phyloP scores from a whole-genome alignment of 2,329 filamentous ascomycete genomes.

The Hypoxylon sp. region DNA sequence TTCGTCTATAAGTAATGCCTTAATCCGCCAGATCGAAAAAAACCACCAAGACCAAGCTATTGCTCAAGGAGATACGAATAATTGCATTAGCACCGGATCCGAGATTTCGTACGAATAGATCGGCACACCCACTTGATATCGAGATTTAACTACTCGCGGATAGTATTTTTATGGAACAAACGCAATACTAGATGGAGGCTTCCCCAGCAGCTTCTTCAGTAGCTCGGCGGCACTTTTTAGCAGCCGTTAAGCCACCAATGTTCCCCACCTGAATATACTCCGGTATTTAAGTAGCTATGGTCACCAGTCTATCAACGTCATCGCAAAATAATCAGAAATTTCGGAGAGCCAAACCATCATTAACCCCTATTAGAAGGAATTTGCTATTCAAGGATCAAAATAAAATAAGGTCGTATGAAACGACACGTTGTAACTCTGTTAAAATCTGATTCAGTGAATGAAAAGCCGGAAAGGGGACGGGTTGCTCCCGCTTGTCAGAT shows the following conservation, averaged over 20 bases:
- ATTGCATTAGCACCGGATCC: slow-evolving; percentile 1
- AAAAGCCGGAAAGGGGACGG: slow-evolving; percentile 20
- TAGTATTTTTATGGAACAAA: slow-evolving; percentile 1
- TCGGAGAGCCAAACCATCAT: background rate
- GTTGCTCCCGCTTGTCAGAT: slow-evolving; percentile 17
- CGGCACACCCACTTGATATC: background rate
- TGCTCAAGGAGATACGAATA: background rate
- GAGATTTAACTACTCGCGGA: slow-evolving; percentile 1
- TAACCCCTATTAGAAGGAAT: slow-evolving; percentile 8
- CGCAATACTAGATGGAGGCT: background rate
- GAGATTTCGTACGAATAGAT: slow-evolving; percentile 5
- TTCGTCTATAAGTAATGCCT: background rate
- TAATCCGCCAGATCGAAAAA: background rate
- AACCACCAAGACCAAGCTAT: background rate
- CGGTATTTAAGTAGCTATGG: slow-evolving; percentile 3
- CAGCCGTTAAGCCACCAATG: background rate
- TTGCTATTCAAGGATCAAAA: background rate
- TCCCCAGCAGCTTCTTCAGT: background rate
- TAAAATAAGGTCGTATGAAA: background rate
- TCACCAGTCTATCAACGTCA: slow-evolving; percentile 9
- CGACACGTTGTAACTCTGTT: background rate
- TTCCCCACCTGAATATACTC: slow-evolving; percentile 5
- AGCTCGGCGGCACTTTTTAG: slow-evolving; percentile 2
- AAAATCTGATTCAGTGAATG: slow-evolving; percentile 6
- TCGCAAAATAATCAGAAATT: background rate